A percentile compares a stretch with the other conserved stretches of the same genome.
These are phyloP conservation scores for Populus hybrid DNA, from an alignment of 441 rosid genomes.

Conservation along the genomic window DNA sequence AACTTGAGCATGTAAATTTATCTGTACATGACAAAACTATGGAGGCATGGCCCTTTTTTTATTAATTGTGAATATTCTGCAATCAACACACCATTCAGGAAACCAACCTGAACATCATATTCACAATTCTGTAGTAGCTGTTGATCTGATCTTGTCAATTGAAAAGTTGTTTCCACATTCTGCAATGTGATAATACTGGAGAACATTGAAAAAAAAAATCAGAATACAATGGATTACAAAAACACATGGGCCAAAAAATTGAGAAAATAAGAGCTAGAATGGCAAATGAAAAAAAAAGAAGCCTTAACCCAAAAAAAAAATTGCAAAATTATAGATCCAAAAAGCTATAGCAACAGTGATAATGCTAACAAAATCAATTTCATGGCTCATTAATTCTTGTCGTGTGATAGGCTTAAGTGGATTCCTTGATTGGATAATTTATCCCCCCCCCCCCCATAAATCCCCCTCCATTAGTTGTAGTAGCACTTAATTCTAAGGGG, in stretches of 20 bases:
- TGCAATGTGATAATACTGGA: constrained; percentile 59
- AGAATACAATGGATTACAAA: constrained; percentile 5
- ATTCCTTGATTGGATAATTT: not conserved
- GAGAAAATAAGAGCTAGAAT: not conserved
- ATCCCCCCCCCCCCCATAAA: not conserved
- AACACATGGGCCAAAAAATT: not conserved
- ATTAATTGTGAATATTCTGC: not conserved
- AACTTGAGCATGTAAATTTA: not conserved
- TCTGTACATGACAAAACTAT: not conserved
- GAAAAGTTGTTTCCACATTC: constrained; percentile 63
- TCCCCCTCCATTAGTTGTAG: not conserved
- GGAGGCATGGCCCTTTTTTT: not conserved
- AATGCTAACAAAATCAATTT: not conserved
- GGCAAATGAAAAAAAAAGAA: not conserved
- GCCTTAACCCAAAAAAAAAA: not conserved
- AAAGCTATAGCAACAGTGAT: not conserved
- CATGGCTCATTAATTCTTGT: not conserved
- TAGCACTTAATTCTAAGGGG: not conserved
- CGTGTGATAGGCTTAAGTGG: not conserved
- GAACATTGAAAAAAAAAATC: constrained; percentile 19
- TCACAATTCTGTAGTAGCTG: constrained; percentile 57
- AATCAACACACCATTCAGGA: not conserved
- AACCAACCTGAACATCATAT: constrained; percentile 71
- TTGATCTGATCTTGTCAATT: constrained; percentile 58
- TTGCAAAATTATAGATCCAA: not conserved